phyloP scores from a whole-genome alignment of 2,329 filamentous ascomycete species.

The Dryadomyces quercivorus region DNA sequence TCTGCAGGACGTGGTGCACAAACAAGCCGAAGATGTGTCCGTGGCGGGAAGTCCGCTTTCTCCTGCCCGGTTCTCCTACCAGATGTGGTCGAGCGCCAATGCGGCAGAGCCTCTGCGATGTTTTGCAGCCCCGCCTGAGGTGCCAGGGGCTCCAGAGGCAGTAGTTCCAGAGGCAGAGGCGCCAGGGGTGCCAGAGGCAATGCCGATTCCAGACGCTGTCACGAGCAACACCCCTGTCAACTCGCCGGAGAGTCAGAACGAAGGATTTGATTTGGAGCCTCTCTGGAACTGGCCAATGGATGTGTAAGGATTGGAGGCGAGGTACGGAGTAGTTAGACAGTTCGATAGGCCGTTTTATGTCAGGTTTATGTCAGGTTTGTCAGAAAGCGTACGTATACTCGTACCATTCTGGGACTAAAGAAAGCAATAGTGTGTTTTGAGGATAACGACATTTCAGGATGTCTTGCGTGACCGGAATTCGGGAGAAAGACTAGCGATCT shows the following conservation, averaged over 20 bases:
- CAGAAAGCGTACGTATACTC: too few species aligned
- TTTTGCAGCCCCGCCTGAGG: neutral
- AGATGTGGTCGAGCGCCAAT: neutral
- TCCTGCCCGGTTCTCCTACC: neutral
- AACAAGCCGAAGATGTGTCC: slow-evolving; percentile 13
- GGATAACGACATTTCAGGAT: too few species aligned
- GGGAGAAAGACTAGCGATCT: too few species aligned
- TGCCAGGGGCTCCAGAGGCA: too few species aligned
- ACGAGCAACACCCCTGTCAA: slow-evolving; percentile 16
- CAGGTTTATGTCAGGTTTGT: too few species aligned
- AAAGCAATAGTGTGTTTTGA: too few species aligned
- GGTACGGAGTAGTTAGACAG: too few species aligned
- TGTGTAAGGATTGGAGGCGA: neutral
- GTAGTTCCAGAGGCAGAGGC: neutral
- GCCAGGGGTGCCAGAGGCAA: neutral
- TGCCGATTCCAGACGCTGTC: too few species aligned
- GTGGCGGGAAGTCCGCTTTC: neutral
- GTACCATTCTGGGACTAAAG: too few species aligned
- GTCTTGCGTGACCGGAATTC: too few species aligned
- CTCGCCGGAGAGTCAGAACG: slow-evolving; percentile 16
- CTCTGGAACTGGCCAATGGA: slow-evolving; percentile 18
- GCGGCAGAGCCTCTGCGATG: neutral
- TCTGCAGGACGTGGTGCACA: slow-evolving; percentile 30
- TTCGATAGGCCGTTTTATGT: too few species aligned
- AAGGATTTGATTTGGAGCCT: slow-evolving; percentile 22